Base-by-base conservation (phyloP, 2,329 filamentous ascomycete species). In the Epichloe elymi region DNA sequence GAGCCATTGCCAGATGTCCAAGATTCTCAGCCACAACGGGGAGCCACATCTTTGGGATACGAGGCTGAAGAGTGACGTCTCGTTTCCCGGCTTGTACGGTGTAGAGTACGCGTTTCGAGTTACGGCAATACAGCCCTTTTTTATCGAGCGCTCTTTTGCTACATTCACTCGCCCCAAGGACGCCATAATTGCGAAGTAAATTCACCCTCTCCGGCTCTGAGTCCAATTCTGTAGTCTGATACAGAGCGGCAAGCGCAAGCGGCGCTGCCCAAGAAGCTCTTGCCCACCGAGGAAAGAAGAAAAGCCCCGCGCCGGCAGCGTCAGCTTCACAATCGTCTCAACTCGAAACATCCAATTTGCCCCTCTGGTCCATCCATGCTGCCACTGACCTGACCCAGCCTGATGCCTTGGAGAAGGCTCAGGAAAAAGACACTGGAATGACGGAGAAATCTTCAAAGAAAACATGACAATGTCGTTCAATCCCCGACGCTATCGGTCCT, bases 401-500 rank as follows among this genome's bases (percentile, higher is more conserved):
- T 67, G 62, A 64, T 63, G 65, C 66, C 65, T 65, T 67, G 63
- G 66, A 56, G 60, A 50, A 64, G 65, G 60, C 64, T 61, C 60
- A 59, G 64, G 61, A 43, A 49, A 52, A 50, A 51, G 54, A 58
- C 49, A 53, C 61, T 55, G 53, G 53, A 49, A 53, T 55, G 51
- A 49, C 26, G n/a, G 7, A 42, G 37, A 15, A 15, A 30, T 33
- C 14, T 20, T n/a, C 38, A 26, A 19, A 38, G 12, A n/a, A 42
- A 46, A 33, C 36, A 54, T 53, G 54, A 74, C 62, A 62, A 79
- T 80, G 73, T 71, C 76, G 54, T 64, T 70, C 53, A 71, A 71
- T 55, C 68, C 74, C 51, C 72, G 78, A 63, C 75, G 80, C 54
- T 80, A 81, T 61, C 78, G 81, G 57, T 82, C 81, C 54, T 83